A percentile compares a stretch with the other conserved stretches of the same genome.
Conservation (phyloP, 495 filamentous ascomycete genomes). For the Paragyromitra xinjiangensis region DNA sequence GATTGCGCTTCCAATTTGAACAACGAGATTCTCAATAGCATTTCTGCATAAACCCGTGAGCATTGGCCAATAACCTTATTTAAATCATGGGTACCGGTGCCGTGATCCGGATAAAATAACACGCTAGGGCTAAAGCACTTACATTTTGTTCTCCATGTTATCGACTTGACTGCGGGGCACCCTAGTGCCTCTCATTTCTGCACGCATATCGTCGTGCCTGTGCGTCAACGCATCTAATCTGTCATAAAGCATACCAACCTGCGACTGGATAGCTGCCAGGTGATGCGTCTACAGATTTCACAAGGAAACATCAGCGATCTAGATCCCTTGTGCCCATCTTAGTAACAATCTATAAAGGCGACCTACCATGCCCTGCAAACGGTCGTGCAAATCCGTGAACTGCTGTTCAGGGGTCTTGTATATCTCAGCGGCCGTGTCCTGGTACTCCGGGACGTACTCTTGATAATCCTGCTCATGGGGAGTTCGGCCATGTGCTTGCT, state of each 20-base stretch:
- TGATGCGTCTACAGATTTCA: constrained; percentile 52
- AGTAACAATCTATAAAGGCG: not conserved
- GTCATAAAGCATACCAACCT: constrained; percentile 55
- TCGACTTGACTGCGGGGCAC: constrained; percentile 66
- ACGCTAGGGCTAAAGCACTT: constrained; percentile 12
- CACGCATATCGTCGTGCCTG: constrained; percentile 68
- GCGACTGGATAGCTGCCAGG: constrained; percentile 52
- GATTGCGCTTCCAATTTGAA: constrained; percentile 70
- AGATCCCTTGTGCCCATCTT: not conserved
- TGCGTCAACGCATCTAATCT: constrained; percentile 55
- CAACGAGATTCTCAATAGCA: constrained; percentile 66
- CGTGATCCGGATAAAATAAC: not conserved
- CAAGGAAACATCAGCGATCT: constrained; percentile 13
- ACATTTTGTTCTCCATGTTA: constrained; percentile 63
- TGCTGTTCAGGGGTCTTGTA: constrained; percentile 67
- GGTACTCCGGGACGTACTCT: constrained; percentile 61
- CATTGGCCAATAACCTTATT: constrained; percentile 10
- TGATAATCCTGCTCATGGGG: constrained; percentile 61
- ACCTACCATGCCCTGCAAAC: constrained; percentile 71
- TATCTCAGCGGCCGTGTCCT: constrained; percentile 63
- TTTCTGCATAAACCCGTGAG: constrained; percentile 59
- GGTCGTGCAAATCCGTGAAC: constrained; percentile 82
- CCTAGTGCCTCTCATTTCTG: constrained; percentile 64
- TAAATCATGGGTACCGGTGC: not conserved
- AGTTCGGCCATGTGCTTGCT: constrained; percentile 36